phyloP scores from a whole-genome alignment of 257 asterid genomes.

The Hygrophila difformis region DNA sequence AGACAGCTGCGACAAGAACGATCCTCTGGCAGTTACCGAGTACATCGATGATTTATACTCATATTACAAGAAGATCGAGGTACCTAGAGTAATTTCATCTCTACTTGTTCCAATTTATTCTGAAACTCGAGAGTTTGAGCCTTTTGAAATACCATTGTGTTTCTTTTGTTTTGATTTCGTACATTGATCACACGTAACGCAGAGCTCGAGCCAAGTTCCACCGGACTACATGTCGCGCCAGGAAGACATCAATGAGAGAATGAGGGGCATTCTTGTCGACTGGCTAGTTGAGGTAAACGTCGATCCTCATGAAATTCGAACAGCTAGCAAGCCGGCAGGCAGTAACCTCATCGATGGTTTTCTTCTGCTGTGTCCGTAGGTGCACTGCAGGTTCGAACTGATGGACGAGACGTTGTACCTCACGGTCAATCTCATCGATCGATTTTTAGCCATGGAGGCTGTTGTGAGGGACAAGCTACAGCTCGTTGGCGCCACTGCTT shows the following conservation, averaged over 20 bases:
- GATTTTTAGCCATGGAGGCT: slow-evolving; percentile 68
- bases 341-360: too few species aligned
- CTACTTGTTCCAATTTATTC: too few species aligned
- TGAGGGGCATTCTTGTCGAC: slow-evolving; percentile 85
- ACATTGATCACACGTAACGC: too few species aligned
- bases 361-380: slow-evolving; percentile 33
- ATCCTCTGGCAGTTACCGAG: slow-evolving; percentile 70
- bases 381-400: slow-evolving; percentile 87
- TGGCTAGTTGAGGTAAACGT: slow-evolving; percentile 79
- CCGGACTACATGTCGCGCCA: slow-evolving; percentile 75
- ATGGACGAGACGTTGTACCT: slow-evolving; percentile 76
- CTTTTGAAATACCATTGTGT: too few species aligned
- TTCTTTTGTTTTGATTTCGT: not conserved
- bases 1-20: slow-evolving; percentile 50
- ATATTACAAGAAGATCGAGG: slow-evolving; percentile 79
- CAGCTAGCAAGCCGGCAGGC: too few species aligned
- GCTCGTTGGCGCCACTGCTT: slow-evolving; percentile 82
- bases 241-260: slow-evolving; percentile 68
- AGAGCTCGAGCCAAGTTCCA: slow-evolving; percentile 67
- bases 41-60: slow-evolving; percentile 73
- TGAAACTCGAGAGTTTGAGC: too few species aligned
- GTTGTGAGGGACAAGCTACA: slow-evolving; percentile 79
- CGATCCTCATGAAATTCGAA: too few species aligned
- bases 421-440: slow-evolving; percentile 70
- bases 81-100: too few species aligned